phyloP scores from a whole-genome alignment of 2,329 filamentous ascomycete genomes.

The Aspergillus sp. region DNA sequence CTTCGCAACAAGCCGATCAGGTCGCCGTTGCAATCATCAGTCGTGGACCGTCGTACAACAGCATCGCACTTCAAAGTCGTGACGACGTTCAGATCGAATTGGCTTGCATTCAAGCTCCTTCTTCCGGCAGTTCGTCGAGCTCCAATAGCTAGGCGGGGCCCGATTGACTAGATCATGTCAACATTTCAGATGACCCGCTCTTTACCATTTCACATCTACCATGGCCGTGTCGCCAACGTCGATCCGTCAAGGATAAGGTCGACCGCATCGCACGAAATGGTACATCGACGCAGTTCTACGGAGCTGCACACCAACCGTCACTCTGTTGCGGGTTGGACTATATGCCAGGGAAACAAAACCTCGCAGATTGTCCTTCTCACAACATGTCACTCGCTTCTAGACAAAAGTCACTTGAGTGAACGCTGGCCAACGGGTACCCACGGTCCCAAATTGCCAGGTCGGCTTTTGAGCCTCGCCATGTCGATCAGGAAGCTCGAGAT shows the following conservation, averaged over 20 bases:
- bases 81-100: slow-evolving; percentile 36
- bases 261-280: too few species aligned
- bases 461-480: too few species aligned
- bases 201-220: background rate
- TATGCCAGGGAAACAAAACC: background rate
- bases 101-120: slow-evolving; percentile 35
- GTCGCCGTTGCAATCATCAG: slow-evolving; percentile 38
- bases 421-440: too few species aligned
- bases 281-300: too few species aligned
- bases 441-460: too few species aligned
- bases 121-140: slow-evolving; percentile 20
- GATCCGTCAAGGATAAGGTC: too few species aligned
- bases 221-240: background rate
- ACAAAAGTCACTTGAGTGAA: background rate
- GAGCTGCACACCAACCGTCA: background rate
- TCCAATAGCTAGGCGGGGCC: slow-evolving; percentile 11
- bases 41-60: slow-evolving; percentile 29
- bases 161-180: background rate
- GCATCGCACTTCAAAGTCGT: slow-evolving; percentile 18
- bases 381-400: background rate
- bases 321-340: background rate
- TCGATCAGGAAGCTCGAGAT: too few species aligned
- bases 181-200: background rate
- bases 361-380: background rate
- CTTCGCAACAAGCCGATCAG: slow-evolving; percentile 31